phyloP scores from a whole-genome alignment of 192 early-diverging fungal species.

The Jimgerdemannia flammicorona region DNA sequence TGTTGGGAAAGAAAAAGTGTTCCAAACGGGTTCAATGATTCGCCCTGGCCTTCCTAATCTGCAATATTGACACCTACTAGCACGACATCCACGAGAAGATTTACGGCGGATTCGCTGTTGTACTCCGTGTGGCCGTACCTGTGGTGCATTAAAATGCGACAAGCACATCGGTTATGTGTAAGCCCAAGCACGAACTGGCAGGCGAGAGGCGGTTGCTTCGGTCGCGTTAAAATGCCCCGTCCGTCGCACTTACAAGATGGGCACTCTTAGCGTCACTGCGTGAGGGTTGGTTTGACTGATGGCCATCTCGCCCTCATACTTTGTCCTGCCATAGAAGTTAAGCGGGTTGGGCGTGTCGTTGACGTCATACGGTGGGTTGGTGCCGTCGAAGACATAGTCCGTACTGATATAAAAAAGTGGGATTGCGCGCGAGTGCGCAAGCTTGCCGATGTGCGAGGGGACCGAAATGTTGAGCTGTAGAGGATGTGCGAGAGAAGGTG shows the following conservation, averaged over 20 bases:
- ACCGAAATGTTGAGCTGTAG: slow-evolving; percentile 63
- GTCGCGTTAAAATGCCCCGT: too few relatives aligned
- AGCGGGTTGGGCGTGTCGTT: slow-evolving; percentile 69
- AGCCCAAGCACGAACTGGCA: too few relatives aligned
- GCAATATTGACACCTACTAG: slow-evolving; percentile 28
- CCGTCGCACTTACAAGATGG: slow-evolving; percentile 55
- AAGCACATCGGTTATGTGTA: background rate
- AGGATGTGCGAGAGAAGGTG: background rate
- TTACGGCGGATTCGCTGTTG: slow-evolving; percentile 74
- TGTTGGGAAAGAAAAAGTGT: too few relatives aligned
- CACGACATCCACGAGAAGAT: slow-evolving; percentile 64
- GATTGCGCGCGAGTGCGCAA: slow-evolving; percentile 43
- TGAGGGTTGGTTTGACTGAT: slow-evolving; percentile 47
- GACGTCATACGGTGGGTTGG: slow-evolving; percentile 71
- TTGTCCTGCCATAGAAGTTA: slow-evolving; percentile 82
- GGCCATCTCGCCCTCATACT: slow-evolving; percentile 70
- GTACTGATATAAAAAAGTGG: slow-evolving; percentile 82
- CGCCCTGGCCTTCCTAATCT: background rate
- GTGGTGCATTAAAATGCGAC: background rate
- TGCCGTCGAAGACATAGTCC: slow-evolving; percentile 94
- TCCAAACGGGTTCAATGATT: background rate
- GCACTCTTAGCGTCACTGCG: slow-evolving; percentile 72
- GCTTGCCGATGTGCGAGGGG: slow-evolving; percentile 50
- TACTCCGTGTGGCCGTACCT: slow-evolving; percentile 61
- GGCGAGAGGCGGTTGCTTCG: too few relatives aligned